Base-by-base conservation (phyloP, 371 early-diverging fungal species). In the Saksenaea oblongispora region DNA sequence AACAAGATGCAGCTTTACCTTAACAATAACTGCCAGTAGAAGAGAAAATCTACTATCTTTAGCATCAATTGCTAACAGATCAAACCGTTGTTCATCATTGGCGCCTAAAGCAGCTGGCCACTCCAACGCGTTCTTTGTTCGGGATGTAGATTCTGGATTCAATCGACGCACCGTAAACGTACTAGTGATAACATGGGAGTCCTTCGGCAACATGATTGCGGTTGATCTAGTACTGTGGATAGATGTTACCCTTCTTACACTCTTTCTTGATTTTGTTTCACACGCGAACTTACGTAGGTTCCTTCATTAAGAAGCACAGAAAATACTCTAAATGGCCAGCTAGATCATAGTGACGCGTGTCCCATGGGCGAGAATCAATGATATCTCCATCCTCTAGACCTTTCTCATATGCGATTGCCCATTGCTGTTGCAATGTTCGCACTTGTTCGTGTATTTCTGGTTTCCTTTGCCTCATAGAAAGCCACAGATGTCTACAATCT, bases 361-460 rank as follows among this genome's bases (percentile, higher is more conserved):
- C 70, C 66, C 66, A 70, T 2, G 70, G 70, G 26, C 63, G 56
- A 0, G 55, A 51, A 42, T 70, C 70, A 1, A 57, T 34, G 3
- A 70, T 47, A 3, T 62, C 61, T 0, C 59, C 59, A 11, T 14
- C n/a, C 1, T 22, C 51, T 14, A 62, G 54, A 1, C 63, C 70
- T 9, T 57, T 44, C 0, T 34, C 35, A 34, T 70, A 70, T 8
- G 63, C 59, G 11, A 24, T 39, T 17, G 17, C 37, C 70, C 70
- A 70, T 44, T 65, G 24, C 2, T 28, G 13, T 17, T 60, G 34
- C 41, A 70, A 31, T 56, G 18, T 15, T 24, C n/a, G 42, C 18
- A 44, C 35, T 56, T 41, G 57, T 47, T 36, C 36, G 26, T 26
- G 39, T 37, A 27, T 47, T 27, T 34, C 44, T 24, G 27, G 58